phyloP scores from a whole-genome alignment of 345 rosid species.

The Eucalyptus marginata region DNA sequence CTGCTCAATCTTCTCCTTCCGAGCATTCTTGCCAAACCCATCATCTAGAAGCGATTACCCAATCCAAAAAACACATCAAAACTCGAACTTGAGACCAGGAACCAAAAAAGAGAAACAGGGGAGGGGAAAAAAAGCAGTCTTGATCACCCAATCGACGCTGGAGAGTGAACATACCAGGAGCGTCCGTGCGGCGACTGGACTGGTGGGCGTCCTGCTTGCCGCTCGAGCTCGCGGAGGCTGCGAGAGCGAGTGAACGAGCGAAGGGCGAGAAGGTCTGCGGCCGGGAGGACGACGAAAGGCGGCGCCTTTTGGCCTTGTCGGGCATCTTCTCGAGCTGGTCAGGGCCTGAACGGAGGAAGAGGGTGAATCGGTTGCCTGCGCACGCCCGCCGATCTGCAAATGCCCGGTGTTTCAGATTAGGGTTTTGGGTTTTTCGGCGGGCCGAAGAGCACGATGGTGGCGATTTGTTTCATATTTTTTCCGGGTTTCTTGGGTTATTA shows the following conservation, averaged over 20 bases:
- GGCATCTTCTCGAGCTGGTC: conserved; percentile 21
- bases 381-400: neutral
- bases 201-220: conserved; percentile 10
- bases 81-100: neutral
- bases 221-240: conserved; percentile 13
- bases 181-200: neutral
- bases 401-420: neutral
- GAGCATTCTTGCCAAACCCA: conserved; percentile 2
- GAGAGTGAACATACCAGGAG: neutral
- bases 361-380: neutral
- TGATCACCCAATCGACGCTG: conserved; percentile 7
- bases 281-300: conserved; percentile 1
- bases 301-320: conserved; percentile 15
- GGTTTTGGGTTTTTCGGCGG: neutral
- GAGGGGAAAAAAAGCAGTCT: neutral
- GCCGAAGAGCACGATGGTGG: neutral
- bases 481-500: too few relatives aligned
- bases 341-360: neutral
- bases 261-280: conserved; percentile 68
- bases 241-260: conserved; percentile 47
- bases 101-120: neutral
- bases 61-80: neutral
- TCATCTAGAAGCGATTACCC: neutral
- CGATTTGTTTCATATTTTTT: neutral
- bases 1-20: neutral